Conservation (phyloP, 2,329 filamentous ascomycete species). For the Penicillium sp. region DNA sequence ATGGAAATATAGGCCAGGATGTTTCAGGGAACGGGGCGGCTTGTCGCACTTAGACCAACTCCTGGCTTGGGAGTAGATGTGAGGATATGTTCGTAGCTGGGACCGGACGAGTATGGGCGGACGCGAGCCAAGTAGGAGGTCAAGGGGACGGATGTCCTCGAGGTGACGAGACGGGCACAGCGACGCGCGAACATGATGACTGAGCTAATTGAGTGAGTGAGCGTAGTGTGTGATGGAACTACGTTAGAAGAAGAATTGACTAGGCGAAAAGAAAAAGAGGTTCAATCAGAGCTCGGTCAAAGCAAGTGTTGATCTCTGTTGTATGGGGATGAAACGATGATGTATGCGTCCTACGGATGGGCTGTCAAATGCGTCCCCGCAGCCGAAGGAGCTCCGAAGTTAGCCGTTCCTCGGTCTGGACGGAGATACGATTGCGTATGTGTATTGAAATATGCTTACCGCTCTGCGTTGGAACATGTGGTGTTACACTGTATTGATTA, state of each 20-base stretch:
- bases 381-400: conserved; percentile 21
- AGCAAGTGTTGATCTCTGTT: neutral
- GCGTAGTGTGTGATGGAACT: too few species aligned
- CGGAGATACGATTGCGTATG: neutral
- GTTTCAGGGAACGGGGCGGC: neutral
- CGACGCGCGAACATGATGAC: conserved; percentile 39
- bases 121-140: conserved; percentile 31
- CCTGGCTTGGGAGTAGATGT: conserved; percentile 79
- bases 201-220: neutral
- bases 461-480: too few species aligned
- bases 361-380: conserved; percentile 10
- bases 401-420: conserved; percentile 20
- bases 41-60: conserved; percentile 70
- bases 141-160: conserved; percentile 42
- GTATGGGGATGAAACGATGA: conserved; percentile 8
- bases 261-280: neutral
- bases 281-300: neutral
- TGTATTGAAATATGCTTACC: too few species aligned
- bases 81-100: conserved; percentile 72
- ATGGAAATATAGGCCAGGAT: too few species aligned
- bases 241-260: too few species aligned
- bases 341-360: conserved; percentile 3
- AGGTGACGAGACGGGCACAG: conserved; percentile 56
- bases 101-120: conserved; percentile 38
- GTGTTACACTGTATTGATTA: too few species aligned